Percentiles rank a stretch among this genome's conserved stretches.
Evolutionary conservation across 1,139 yeast genomes (phyloP).

Genomic region (Yamadazyma oceani): DNA sequence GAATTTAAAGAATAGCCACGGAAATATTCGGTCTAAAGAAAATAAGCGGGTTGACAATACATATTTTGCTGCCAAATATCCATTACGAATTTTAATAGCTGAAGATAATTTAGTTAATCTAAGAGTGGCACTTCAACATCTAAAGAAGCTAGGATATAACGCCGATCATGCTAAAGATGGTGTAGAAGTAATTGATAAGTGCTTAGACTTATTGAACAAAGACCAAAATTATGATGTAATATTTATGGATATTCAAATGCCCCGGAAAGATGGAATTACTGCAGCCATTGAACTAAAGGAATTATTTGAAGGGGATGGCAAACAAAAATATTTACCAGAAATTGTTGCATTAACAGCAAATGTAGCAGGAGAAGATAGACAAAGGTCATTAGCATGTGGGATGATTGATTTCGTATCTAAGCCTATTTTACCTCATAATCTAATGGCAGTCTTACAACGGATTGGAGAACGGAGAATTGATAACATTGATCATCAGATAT

Average conservation of each 20-base stretch:
- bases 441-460: constrained; percentile 31
- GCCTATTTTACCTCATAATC: constrained; percentile 52
- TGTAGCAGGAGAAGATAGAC: constrained; percentile 56
- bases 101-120: constrained; percentile 55
- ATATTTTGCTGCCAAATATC: constrained; percentile 30
- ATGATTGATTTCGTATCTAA: constrained; percentile 58
- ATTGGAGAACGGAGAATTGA: constrained; percentile 10
- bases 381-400: constrained; percentile 48
- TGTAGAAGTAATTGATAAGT: constrained; percentile 46
- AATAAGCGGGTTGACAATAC: constrained; percentile 1
- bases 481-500: not conserved
- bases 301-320: constrained; percentile 22
- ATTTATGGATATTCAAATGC: constrained; percentile 59
- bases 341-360: constrained; percentile 57
- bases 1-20: constrained; percentile 7
- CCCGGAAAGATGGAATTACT: constrained; percentile 52
- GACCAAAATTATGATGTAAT: constrained; percentile 48
- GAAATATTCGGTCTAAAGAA: constrained; percentile 2
- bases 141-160: constrained; percentile 51
- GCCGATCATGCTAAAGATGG: constrained; percentile 62
- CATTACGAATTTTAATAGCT: constrained; percentile 48
- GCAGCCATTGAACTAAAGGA: constrained; percentile 39
- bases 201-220: constrained; percentile 25
- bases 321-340: constrained; percentile 34
- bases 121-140: constrained; percentile 50